A percentile compares a stretch with the other conserved stretches of the same genome.
Evolutionary conservation across 2,329 filamentous ascomycete genomes (phyloP).

Genomic region (Colletotrichum brevisporum): DNA sequence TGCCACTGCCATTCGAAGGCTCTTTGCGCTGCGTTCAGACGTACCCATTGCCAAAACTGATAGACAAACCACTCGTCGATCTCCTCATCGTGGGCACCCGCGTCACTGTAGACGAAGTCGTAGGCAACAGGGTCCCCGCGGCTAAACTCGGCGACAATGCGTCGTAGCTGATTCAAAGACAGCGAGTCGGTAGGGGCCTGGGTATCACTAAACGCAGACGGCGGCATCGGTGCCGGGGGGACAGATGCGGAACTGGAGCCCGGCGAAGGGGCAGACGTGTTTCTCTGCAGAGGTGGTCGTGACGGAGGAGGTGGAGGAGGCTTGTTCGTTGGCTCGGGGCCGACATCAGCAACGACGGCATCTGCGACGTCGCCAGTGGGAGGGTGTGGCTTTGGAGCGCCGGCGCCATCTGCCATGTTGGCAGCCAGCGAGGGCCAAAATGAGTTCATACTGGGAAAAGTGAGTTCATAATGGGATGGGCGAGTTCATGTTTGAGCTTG

Average conservation of each 20-base stretch:
- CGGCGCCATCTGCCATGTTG: conserved; percentile 47
- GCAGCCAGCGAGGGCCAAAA: conserved; percentile 57
- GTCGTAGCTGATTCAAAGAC: conserved; percentile 80
- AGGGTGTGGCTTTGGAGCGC: conserved; percentile 34
- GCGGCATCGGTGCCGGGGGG: conserved; percentile 42
- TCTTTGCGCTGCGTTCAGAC: conserved; percentile 80
- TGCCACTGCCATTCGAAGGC: conserved; percentile 85
- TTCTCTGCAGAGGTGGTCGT: conserved; percentile 43
- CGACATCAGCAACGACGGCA: conserved; percentile 55
- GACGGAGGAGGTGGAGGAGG: conserved; percentile 51
- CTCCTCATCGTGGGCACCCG: conserved; percentile 84
- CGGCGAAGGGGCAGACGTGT: conserved; percentile 46
- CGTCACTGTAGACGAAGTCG: conserved; percentile 86
- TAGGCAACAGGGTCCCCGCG: conserved; percentile 80
- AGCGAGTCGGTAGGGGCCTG: conserved; percentile 75
- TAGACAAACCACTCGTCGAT: conserved; percentile 99
- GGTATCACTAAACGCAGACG: conserved; percentile 47
- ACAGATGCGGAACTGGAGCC: conserved; percentile 39
- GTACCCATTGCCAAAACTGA: conserved; percentile 85
- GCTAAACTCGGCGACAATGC: conserved; percentile 81
- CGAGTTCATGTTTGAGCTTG: conserved; percentile 20
- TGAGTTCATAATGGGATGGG: conserved; percentile 8
- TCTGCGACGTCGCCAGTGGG: conserved; percentile 57
- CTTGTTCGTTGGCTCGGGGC: conserved; percentile 54
- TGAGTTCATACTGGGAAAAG: conserved; percentile 58